Percentiles rank a stretch among this genome's conserved stretches.
Conservation (phyloP, 2,329 filamentous ascomycete genomes). For the Hypoxylon sp. region DNA sequence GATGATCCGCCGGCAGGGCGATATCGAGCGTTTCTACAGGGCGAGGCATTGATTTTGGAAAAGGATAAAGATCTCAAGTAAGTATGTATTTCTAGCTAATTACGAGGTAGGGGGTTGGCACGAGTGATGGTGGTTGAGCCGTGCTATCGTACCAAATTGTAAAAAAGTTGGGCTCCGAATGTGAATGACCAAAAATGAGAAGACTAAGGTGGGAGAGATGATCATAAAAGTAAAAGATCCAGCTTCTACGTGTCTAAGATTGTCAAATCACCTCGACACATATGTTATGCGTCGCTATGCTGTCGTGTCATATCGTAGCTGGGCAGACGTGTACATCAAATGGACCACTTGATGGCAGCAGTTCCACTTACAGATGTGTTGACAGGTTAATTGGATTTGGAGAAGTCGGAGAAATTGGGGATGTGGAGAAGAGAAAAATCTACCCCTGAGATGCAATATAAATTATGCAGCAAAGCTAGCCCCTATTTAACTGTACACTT, state of each 20-base stretch:
- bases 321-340: neutral
- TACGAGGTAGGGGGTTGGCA: neutral
- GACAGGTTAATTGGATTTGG: neutral
- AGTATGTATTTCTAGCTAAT: neutral
- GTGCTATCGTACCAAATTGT: neutral
- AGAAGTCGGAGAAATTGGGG: slow-evolving; percentile 5
- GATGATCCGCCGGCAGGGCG: slow-evolving; percentile 18
- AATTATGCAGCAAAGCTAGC: neutral
- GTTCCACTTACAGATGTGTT: neutral
- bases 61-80: neutral
- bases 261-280: neutral
- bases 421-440: neutral
- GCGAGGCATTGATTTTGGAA: slow-evolving; percentile 25
- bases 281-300: neutral
- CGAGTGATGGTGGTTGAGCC: neutral
- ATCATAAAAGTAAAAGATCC: neutral
- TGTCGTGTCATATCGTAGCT: slow-evolving; percentile 4
- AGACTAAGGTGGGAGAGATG: neutral
- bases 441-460: neutral
- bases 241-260: neutral
- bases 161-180: neutral
- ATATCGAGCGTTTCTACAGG: slow-evolving; percentile 22
- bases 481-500: no score
- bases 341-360: neutral
- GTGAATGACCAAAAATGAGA: neutral